Percentiles rank a stretch among this genome's conserved stretches.
These are phyloP conservation scores for Paraphaeosphaeria sporulosa DNA, from an alignment of 2,329 filamentous ascomycete species.

Conservation along the genomic window DNA sequence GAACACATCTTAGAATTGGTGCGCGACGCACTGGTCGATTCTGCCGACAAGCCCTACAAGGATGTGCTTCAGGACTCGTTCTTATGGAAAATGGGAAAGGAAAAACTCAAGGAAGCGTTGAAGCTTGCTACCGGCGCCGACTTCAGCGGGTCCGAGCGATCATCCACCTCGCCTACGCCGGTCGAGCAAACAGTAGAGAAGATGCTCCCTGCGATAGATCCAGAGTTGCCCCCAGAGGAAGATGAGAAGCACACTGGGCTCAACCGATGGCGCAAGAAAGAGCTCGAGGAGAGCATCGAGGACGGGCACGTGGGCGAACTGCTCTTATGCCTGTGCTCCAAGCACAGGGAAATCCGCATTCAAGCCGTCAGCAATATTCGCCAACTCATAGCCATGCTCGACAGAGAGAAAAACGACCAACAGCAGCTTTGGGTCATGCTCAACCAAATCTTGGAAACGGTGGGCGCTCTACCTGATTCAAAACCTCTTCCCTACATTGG, in stretches of 20 bases:
- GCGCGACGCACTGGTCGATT: constrained; percentile 38
- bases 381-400: constrained; percentile 64
- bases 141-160: constrained; percentile 46
- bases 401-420: constrained; percentile 75
- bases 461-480: constrained; percentile 24
- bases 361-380: constrained; percentile 76
- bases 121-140: constrained; percentile 44
- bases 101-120: constrained; percentile 44
- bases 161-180: constrained; percentile 36
- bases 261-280: constrained; percentile 75
- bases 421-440: constrained; percentile 81
- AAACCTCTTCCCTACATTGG: constrained; percentile 73
- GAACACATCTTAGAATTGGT: constrained; percentile 34
- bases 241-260: constrained; percentile 57
- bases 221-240: constrained; percentile 51
- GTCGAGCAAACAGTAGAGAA: constrained; percentile 22
- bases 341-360: constrained; percentile 76
- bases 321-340: constrained; percentile 77
- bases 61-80: constrained; percentile 45
- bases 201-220: constrained; percentile 24
- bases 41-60: constrained; percentile 38
- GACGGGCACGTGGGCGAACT: constrained; percentile 76
- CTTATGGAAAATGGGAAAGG: constrained; percentile 48
- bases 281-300: constrained; percentile 79
- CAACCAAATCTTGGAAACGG: constrained; percentile 81